phyloP scores from a whole-genome alignment of 345 rosid species.

The Dimocarpus longan region DNA sequence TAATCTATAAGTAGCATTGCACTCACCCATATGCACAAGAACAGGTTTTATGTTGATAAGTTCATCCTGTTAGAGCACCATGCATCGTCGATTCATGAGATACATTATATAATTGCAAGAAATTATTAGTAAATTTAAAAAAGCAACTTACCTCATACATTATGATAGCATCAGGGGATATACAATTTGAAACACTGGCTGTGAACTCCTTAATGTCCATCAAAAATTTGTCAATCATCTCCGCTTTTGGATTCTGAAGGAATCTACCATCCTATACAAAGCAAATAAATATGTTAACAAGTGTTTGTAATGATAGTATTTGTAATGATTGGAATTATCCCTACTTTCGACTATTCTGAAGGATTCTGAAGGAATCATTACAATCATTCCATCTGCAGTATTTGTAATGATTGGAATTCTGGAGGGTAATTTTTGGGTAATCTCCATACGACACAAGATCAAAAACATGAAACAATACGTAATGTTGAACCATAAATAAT shows the following conservation, averaged over 20 bases:
- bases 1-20: neutral
- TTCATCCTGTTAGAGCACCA: slow-evolving; percentile 30
- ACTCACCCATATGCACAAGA: slow-evolving; percentile 42
- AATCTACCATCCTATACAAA: neutral
- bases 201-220: slow-evolving; percentile 33
- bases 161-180: slow-evolving; percentile 38
- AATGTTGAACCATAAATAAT: too few species aligned
- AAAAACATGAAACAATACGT: neutral
- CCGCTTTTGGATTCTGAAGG: slow-evolving; percentile 19
- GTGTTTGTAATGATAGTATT: slow-evolving; percentile 26
- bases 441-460: neutral
- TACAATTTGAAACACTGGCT: slow-evolving; percentile 27
- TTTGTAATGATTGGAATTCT: slow-evolving; percentile 28
- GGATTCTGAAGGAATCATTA: too few species aligned
- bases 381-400: slow-evolving; percentile 31
- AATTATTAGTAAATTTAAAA: too few species aligned
- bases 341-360: too few species aligned
- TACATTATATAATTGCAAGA: slow-evolving; percentile 4
- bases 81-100: neutral
- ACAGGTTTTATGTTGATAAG: slow-evolving; percentile 28
- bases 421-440: slow-evolving; percentile 20
- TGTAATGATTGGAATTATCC: slow-evolving; percentile 31
- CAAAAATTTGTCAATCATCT: slow-evolving; percentile 38
- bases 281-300: too few species aligned
- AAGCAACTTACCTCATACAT: slow-evolving; percentile 43